phyloP scores from a whole-genome alignment of 139 green algal species.

The Haematococcus sp. region DNA sequence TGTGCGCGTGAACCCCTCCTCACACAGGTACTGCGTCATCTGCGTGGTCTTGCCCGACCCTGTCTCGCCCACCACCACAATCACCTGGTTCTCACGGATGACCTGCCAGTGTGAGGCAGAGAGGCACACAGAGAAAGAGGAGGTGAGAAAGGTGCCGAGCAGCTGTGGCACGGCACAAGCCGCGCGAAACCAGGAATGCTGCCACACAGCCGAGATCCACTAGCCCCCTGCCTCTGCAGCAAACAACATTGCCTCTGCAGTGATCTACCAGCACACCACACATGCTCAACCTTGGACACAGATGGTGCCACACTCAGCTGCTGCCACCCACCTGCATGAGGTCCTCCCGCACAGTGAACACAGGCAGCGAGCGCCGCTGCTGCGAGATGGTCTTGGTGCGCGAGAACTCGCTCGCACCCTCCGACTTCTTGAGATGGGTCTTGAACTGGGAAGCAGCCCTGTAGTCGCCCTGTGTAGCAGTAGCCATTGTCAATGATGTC shows the following conservation, averaged over 20 bases:
- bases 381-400: slow-evolving; percentile 85
- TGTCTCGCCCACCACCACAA: slow-evolving; percentile 98
- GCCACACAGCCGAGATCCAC: no score
- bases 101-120: slow-evolving; percentile 49
- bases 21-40: slow-evolving; percentile 94
- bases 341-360: slow-evolving; percentile 84
- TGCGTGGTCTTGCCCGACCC: slow-evolving; percentile 97
- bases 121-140: background rate
- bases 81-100: slow-evolving; percentile 91
- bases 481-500: background rate
- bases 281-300: no score
- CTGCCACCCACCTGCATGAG: slow-evolving; percentile 58
- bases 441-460: slow-evolving; percentile 65
- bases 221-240: no score
- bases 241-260: background rate
- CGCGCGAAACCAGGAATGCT: no score
- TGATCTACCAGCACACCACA: background rate
- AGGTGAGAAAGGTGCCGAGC: no score
- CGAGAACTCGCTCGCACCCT: slow-evolving; percentile 84
- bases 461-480: slow-evolving; percentile 27
- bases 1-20: slow-evolving; percentile 83
- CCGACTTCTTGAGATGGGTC: slow-evolving; percentile 83
- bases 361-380: slow-evolving; percentile 88
- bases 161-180: no score
- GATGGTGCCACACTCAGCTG: no score